phyloP scores from a whole-genome alignment of 139 green algal genomes.

The Parachlorella kessleri region DNA sequence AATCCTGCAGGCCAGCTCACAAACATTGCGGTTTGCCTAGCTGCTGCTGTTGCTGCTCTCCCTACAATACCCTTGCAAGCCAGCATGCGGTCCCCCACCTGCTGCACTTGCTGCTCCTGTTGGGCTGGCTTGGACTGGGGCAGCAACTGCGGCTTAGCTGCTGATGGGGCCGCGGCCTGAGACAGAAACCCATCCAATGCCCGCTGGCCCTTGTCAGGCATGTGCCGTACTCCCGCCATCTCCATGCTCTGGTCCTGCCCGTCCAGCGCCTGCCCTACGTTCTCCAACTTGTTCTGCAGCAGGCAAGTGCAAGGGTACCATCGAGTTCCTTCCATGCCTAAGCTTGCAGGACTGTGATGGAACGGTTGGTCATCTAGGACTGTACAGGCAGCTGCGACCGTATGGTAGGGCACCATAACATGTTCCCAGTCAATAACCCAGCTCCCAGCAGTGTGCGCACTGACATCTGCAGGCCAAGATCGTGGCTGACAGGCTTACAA shows the following conservation, averaged over 20 bases:
- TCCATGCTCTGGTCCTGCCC: slow-evolving; percentile 47
- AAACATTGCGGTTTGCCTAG: no score
- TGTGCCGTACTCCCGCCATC: slow-evolving; percentile 15
- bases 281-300: slow-evolving; percentile 78
- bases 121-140: not conserved
- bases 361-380: no score
- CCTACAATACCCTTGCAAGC: not conserved
- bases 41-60: no score
- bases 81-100: not conserved
- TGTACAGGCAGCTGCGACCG: no score
- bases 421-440: no score
- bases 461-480: no score
- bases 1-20: no score
- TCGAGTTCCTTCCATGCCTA: no score
- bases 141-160: slow-evolving; percentile 3
- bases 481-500: not conserved
- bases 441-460: no score
- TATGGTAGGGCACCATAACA: no score
- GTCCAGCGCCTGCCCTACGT: slow-evolving; percentile 74
- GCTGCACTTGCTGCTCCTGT: not conserved
- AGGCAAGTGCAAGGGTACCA: no score
- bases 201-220: slow-evolving; percentile 19
- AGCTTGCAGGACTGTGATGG: no score
- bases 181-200: not conserved
- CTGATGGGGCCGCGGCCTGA: not conserved